Conservation (phyloP, 768 basidiomycete genomes). For the Boletus sp. region DNA sequence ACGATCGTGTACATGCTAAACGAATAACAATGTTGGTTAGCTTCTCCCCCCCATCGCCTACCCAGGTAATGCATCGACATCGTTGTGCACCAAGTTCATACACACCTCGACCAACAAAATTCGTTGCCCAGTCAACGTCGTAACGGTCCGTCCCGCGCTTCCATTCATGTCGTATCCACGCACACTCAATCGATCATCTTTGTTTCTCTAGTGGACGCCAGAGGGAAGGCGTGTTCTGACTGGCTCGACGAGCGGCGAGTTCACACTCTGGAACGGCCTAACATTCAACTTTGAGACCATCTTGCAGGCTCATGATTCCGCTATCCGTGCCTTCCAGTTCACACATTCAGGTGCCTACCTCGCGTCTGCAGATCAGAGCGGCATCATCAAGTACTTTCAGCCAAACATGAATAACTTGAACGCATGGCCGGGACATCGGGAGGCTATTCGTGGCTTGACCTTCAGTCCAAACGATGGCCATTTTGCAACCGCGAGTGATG, state of each 20-base stretch:
- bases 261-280: constrained; percentile 97
- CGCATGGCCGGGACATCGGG: constrained; percentile 90
- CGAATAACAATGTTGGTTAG: constrained; percentile 42
- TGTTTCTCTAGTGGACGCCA: constrained; percentile 80
- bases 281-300: constrained; percentile 99
- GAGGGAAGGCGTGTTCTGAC: constrained; percentile 92
- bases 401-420: constrained; percentile 99
- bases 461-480: constrained; percentile 90
- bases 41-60: constrained; percentile 94
- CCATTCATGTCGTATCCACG: background rate
- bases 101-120: constrained; percentile 99
- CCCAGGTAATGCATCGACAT: constrained; percentile 86
- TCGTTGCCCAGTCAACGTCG: constrained; percentile 93
- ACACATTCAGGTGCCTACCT: constrained; percentile 93
- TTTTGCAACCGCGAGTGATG: constrained; percentile 95
- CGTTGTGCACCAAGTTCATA: constrained; percentile 93
- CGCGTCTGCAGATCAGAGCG: constrained; percentile 88
- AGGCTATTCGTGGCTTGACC: constrained; percentile 86
- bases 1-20: constrained; percentile 21
- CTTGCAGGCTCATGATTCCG: constrained; percentile 96
- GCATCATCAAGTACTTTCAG: constrained; percentile 98
- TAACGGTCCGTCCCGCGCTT: constrained; percentile 61
- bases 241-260: constrained; percentile 95
- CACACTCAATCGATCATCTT: background rate
- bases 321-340: constrained; percentile 86